Evolutionary conservation across 257 asterid species (phyloP).

Genomic region (Capsicum baccatum): DNA sequence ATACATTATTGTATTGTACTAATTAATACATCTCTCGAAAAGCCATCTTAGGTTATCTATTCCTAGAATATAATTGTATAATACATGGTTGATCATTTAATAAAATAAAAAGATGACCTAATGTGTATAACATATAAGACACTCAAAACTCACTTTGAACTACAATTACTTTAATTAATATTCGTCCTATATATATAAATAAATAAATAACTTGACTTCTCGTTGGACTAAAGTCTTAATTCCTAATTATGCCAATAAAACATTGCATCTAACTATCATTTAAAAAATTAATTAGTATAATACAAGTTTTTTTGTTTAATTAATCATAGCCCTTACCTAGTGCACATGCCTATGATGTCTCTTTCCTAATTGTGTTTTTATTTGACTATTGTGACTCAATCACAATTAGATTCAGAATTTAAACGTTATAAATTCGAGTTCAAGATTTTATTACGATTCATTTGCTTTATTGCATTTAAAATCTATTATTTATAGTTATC

Average conservation of each 20-base stretch:
- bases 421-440: not conserved
- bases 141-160: conserved; percentile 19
- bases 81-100: not conserved
- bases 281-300: not conserved
- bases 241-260: conserved; percentile 26
- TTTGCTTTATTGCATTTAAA: not conserved
- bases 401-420: not conserved
- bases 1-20: not conserved
- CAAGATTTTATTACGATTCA: not conserved
- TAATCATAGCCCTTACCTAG: conserved; percentile 28
- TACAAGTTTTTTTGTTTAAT: conserved; percentile 47
- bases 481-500: not conserved
- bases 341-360: conserved; percentile 38
- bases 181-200: conserved; percentile 34
- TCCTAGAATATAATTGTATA: conserved; percentile 27
- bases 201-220: conserved; percentile 45
- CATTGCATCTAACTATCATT: conserved; percentile 37
- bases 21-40: conserved; percentile 27
- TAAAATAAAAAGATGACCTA: conserved; percentile 30
- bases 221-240: conserved; percentile 29
- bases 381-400: too few relatives aligned
- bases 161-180: conserved; percentile 24
- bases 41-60: conserved; percentile 53
- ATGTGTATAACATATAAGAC: conserved; percentile 28
- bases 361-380: not conserved